Evolutionary conservation across 257 asterid species (phyloP), one percentile per base, ranked within the genome.

Genomic region (Striga asiatica): DNA sequence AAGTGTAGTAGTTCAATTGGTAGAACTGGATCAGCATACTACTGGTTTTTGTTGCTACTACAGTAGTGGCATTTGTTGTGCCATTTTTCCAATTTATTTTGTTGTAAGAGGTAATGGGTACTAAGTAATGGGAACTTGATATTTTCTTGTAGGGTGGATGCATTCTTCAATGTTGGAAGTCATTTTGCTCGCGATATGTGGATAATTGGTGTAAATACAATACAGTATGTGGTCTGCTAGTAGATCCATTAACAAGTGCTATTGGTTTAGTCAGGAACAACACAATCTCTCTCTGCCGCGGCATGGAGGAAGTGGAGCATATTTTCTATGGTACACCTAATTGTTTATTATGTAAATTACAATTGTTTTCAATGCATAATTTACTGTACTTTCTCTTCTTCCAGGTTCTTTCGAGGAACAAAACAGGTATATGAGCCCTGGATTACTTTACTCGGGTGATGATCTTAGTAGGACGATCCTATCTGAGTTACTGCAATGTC

Each of bases 231-330:
- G 94, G 93, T 67, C 77, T 91, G 59, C 79, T 82, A 31, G 43
- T 91, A 58, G 95, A 87, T 78, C 75, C 95, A 21, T 66, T 76
- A 28, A 75, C 93, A 41, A 87, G 93, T 38, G 85, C 88, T 59
- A 62, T 80, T 69, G 88, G 89, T 66, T 70, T 91, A 73, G 74
- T 87, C 75, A 81, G 98, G 74, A 87, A 71, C 64, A 76, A 66
- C 65, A 27, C 80, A 47, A 63, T 91, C 66, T 87, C 98, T 50
- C 61, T 91, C 12, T 82, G 74, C 69, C 96, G 98, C 55, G 72
- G 81, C 66, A 70, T 91, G 78, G 94, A 82, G 80, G 81, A 78
- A 48, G 77, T 79, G 65, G 98, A 91, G 74, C 83, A 77, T 72
- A 74, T 80, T 61, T 62, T 76, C 60, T 63, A 68, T 61, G 95